Evolutionary conservation across 1,284 basidiomycete species (phyloP).

Genomic region (Coniophora puteana): DNA sequence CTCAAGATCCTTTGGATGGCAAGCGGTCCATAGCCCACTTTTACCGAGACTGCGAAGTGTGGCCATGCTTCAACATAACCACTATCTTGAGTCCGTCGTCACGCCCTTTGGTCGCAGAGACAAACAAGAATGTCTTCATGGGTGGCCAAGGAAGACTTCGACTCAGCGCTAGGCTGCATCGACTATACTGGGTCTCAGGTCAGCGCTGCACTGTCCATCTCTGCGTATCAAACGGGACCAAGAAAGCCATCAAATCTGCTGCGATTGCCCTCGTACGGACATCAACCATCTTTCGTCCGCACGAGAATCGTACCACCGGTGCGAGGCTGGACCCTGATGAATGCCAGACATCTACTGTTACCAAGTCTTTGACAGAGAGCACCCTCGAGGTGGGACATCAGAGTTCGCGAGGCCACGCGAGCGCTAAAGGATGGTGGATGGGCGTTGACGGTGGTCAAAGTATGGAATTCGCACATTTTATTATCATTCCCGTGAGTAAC

Average conservation of each 20-base stretch:
- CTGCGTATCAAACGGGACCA: constrained; percentile 70
- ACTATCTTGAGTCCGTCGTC: constrained; percentile 60
- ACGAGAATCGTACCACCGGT: constrained; percentile 34
- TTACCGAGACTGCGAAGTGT: constrained; percentile 82
- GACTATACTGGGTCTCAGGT: constrained; percentile 83
- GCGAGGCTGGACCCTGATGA: constrained; percentile 44
- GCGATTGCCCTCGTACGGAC: constrained; percentile 71
- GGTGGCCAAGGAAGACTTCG: constrained; percentile 68
- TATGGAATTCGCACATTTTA: constrained; percentile 57
- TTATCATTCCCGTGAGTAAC: constrained; percentile 68
- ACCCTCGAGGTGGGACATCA: constrained; percentile 65
- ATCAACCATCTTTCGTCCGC: constrained; percentile 62
- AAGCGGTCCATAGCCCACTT: constrained; percentile 87
- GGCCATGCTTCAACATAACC: constrained; percentile 75
- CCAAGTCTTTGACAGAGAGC: constrained; percentile 64
- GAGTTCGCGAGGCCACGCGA: constrained; percentile 64
- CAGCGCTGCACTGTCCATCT: constrained; percentile 78
- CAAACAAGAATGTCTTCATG: constrained; percentile 58
- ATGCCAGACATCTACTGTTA: constrained; percentile 57
- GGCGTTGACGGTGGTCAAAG: constrained; percentile 68
- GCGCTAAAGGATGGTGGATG: constrained; percentile 86
- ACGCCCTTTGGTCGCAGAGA: constrained; percentile 59
- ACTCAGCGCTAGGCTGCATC: constrained; percentile 70
- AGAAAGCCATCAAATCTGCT: constrained; percentile 69
- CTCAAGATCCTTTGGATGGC: constrained; percentile 65